Conservation (phyloP, 116 monocot genomes). For the Phalaenopsis hybrid region DNA sequence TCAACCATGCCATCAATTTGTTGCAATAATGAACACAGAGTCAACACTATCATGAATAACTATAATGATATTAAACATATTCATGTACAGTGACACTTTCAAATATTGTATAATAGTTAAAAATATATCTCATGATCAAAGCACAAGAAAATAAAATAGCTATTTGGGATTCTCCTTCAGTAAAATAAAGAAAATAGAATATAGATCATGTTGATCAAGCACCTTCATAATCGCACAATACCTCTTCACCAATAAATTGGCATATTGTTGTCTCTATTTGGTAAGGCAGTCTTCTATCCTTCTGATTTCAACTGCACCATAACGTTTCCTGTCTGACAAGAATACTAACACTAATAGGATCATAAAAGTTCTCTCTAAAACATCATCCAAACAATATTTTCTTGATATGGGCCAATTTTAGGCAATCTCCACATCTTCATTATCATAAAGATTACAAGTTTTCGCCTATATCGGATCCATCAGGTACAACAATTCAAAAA, state of each 20-base stretch:
- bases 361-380: neutral
- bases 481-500: neutral
- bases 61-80: too few species aligned
- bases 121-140: neutral
- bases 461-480: neutral
- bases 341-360: neutral
- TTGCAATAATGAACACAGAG: too few species aligned
- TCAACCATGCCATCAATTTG: too few species aligned
- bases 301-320: neutral
- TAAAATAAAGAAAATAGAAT: neutral
- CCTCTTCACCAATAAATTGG: neutral
- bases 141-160: neutral
- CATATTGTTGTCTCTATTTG: neutral
- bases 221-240: neutral
- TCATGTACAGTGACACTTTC: too few species aligned
- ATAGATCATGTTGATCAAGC: neutral
- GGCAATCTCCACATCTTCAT: neutral
- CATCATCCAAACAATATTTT: neutral
- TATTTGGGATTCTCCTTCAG: neutral
- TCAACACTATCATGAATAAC: too few species aligned
- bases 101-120: neutral
- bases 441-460: neutral
- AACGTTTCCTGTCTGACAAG: neutral
- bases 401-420: neutral
- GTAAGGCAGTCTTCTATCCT: neutral